Evolutionary conservation across 192 early-diverging fungal species (phyloP), one percentile per base, ranked within the genome.

Genomic region (Mortierella claussenii): DNA sequence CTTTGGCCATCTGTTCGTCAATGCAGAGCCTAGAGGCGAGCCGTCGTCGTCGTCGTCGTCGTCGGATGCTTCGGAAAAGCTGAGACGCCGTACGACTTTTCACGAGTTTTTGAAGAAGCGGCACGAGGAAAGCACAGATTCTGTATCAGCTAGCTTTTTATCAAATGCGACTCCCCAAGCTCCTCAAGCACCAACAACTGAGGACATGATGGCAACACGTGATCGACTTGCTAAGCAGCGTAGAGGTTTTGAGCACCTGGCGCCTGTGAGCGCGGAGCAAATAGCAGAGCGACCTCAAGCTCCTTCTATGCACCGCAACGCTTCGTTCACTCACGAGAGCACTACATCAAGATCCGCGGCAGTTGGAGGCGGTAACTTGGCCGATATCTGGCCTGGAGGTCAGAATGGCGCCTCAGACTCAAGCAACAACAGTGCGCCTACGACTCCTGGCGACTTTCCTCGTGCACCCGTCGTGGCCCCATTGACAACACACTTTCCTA

Each of bases 361-460:
- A 1, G 5, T 60, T 13, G 67, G 67, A 36, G 57, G 27, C 4
- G 50, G 57, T 12, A 52, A 27, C 24, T 42, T 59, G 33, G 49
- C 67, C 2, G 30, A 46, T 60, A 59, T 69, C 31, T 69, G 64
- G 64, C 64, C 64, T 1, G 42, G 40, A n/a, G n/a, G n/a, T n/a
- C n/a, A n/a, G n/a, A n/a, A n/a, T n/a, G n/a, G n/a, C n/a, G n/a
- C n/a, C n/a, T n/a, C n/a, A n/a, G n/a, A n/a, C n/a, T n/a, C n/a
- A n/a, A n/a, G n/a, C n/a, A n/a, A n/a, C n/a, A n/a, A n/a, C n/a
- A n/a, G n/a, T n/a, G 15, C 55, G 30, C 42, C 44, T 12, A 50
- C 36, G 9, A 68, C 66, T 10, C 69, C 69, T n/a, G 69, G 69
- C 26, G 60, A 64, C 15, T 73, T 73, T 33, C 61, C 69, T 9